Evolutionary conservation across 208 protist species (phyloP).

Genomic region (Trypanosoma grayi): DNA sequence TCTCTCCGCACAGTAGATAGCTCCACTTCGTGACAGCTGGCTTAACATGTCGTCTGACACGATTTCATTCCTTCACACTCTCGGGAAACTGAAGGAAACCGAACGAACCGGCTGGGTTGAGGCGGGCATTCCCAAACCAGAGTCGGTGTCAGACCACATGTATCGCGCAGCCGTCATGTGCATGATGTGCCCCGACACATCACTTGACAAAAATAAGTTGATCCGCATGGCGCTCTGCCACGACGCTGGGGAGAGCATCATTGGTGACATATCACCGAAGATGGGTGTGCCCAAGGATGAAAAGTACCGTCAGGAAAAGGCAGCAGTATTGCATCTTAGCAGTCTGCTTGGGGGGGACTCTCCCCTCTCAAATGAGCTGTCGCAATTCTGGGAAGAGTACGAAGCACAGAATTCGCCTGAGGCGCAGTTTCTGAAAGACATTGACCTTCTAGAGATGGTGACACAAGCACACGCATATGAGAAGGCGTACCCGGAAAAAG

Average conservation of each 20-base stretch:
- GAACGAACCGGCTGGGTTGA: slow-evolving; percentile 90
- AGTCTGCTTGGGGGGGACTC: slow-evolving; percentile 30
- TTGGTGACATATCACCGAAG: slow-evolving; percentile 84
- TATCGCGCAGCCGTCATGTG: slow-evolving; percentile 90
- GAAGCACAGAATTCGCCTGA: slow-evolving; percentile 81
- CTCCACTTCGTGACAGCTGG: too few species aligned
- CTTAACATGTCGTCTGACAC: slow-evolving; percentile 29
- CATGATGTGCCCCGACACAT: slow-evolving; percentile 87
- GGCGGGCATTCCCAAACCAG: slow-evolving; percentile 52
- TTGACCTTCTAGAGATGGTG: slow-evolving; percentile 92
- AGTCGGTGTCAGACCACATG: slow-evolving; percentile 92
- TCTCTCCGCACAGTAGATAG: too few species aligned
- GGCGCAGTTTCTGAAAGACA: slow-evolving; percentile 88
- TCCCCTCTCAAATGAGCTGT: slow-evolving; percentile 51
- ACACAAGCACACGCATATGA: slow-evolving; percentile 90
- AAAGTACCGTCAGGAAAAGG: slow-evolving; percentile 65
- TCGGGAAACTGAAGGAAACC: slow-evolving; percentile 83
- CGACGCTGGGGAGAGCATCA: slow-evolving; percentile 84
- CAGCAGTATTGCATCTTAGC: slow-evolving; percentile 57
- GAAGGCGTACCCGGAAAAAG: slow-evolving; percentile 48
- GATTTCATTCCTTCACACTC: slow-evolving; percentile 69
- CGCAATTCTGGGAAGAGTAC: slow-evolving; percentile 81
- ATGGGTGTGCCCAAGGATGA: slow-evolving; percentile 84
- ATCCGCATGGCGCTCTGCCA: slow-evolving; percentile 90
- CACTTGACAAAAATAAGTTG: slow-evolving; percentile 66